Base-by-base conservation (phyloP, 805 yeast species). In the Metschnikowia matae region DNA sequence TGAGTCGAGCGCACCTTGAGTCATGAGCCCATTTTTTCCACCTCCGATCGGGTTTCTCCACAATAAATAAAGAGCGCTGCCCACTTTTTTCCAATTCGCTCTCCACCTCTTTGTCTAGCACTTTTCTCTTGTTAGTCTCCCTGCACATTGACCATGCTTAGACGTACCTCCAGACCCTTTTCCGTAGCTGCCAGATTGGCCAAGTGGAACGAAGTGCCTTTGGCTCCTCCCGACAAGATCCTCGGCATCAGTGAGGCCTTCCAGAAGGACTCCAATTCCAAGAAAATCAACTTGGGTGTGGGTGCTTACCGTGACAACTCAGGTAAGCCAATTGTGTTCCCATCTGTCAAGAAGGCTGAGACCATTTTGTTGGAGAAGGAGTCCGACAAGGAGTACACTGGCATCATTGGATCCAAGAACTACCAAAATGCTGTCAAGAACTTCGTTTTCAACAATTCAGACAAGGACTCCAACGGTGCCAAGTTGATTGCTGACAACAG, bases 291-390 rank as follows among this genome's bases (percentile, higher is more conserved):
- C 65, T 73, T 87, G 58, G 92, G 94, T 53, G 90, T 86, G 18
- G 95, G 98, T 48, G 92, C 98, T n/a, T 92, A 92, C 75, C 81
- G 98, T 66, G 96, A 90, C 67, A 83, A 85, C 65, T 59, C 69
- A 8, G 98, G 98, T 43, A 81, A 84, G 66, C 97, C 98, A 43
- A 89, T 88, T 81, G 85, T 92, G 50, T 77, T 91, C 59, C 91
- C 95, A 15, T 75, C 87, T 31, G 89, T 89, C 53, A 74, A 76
- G 61, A 71, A 75, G 60, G 92, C 91, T 40, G 92, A 84, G 65
- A 61, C 69, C 46, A 66, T 71, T 18, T 68, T 84, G 50, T 66
- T 73, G 51, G 76, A 68, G 56, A 61, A 73, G 54, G 78, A 75
- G 60, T 75, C 75, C 51, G 85, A 88, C 73, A 87, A 89, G 73